A percentile compares a stretch with the other conserved stretches of the same genome.
Conservation (phyloP, 352 stramenopile genomes). For the Globisporangium echinulatum region DNA sequence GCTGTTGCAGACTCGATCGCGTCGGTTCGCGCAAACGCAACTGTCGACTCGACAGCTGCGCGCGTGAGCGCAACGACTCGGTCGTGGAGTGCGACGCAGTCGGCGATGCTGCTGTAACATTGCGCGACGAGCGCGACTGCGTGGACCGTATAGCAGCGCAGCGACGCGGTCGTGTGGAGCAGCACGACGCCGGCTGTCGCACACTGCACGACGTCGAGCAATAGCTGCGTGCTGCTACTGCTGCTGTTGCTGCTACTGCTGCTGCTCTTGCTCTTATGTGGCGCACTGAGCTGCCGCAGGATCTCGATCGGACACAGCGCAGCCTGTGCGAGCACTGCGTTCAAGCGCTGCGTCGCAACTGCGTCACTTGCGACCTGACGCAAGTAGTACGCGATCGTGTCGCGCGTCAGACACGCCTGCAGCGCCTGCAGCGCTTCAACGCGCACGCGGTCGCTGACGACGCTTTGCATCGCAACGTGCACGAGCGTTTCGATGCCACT, state of each 20-base stretch:
- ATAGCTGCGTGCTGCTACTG: conserved; percentile 16
- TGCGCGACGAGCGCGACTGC: conserved; percentile 31
- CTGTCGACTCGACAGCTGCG: conserved; percentile 30
- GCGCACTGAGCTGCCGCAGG: conserved; percentile 34
- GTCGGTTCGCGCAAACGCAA: conserved; percentile 33
- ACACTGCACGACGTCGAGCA: conserved; percentile 27
- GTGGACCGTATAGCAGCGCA: conserved; percentile 25
- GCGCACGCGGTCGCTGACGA: conserved; percentile 14
- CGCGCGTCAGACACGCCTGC: conserved; percentile 30
- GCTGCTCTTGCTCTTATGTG: background rate
- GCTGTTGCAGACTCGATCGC: conserved; percentile 1
- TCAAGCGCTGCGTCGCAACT: conserved; percentile 10
- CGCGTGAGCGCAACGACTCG: conserved; percentile 29
- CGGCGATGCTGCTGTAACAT: conserved; percentile 18
- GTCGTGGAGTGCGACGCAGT: conserved; percentile 18
- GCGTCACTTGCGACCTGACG: background rate
- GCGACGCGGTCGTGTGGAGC: conserved; percentile 37
- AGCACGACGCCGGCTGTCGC: conserved; percentile 45
- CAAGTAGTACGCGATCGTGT: conserved; percentile 21
- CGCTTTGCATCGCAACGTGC: conserved; percentile 30
- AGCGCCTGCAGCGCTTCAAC: conserved; percentile 35
- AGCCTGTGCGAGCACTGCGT: conserved; percentile 23
- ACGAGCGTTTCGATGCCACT: conserved; percentile 28
- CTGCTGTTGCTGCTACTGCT: background rate
- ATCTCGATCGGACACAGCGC: conserved; percentile 37